These are phyloP conservation scores for Austroboletus festivus DNA, from an alignment of 768 basidiomycete species.

Conservation along the genomic window DNA sequence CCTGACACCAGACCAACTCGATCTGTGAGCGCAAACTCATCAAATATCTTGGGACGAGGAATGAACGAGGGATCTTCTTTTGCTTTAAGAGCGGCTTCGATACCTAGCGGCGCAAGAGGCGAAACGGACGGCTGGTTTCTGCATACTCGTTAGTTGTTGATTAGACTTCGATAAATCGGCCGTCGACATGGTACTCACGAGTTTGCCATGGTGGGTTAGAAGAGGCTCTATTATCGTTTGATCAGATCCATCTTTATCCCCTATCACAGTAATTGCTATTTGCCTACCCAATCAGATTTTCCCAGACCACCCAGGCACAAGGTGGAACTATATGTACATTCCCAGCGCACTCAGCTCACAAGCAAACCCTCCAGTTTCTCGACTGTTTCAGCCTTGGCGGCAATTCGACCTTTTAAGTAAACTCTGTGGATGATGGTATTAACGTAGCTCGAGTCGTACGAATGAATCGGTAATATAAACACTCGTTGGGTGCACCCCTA, in stretches of 20 bases:
- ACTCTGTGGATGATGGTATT: too few relatives aligned
- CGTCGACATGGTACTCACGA: slow-evolving; percentile 11
- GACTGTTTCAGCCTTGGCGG: too few relatives aligned
- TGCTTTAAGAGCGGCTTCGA: slow-evolving; percentile 52
- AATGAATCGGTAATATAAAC: too few relatives aligned
- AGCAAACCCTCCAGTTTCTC: too few relatives aligned
- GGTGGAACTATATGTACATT: too few relatives aligned
- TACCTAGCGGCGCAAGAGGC: slow-evolving; percentile 59
- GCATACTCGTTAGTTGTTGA: background rate
- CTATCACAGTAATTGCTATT: too few relatives aligned
- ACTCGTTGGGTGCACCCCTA: too few relatives aligned
- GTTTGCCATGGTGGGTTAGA: slow-evolving; percentile 7
- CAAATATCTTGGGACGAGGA: slow-evolving; percentile 51
- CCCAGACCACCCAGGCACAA: background rate
- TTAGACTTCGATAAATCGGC: background rate
- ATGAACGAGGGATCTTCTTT: slow-evolving; percentile 33
- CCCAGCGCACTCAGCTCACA: too few relatives aligned
- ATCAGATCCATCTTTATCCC: too few relatives aligned
- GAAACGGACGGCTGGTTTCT: slow-evolving; percentile 43
- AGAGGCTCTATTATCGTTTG: background rate
- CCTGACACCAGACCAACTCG: slow-evolving; percentile 63
- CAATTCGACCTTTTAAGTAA: too few relatives aligned
- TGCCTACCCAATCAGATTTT: background rate
- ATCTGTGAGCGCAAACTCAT: slow-evolving; percentile 55
- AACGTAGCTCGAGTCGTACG: too few relatives aligned